These are phyloP conservation scores for Globisporangium cylindrosporum DNA, from an alignment of 352 stramenopile genomes.

Conservation along the genomic window DNA sequence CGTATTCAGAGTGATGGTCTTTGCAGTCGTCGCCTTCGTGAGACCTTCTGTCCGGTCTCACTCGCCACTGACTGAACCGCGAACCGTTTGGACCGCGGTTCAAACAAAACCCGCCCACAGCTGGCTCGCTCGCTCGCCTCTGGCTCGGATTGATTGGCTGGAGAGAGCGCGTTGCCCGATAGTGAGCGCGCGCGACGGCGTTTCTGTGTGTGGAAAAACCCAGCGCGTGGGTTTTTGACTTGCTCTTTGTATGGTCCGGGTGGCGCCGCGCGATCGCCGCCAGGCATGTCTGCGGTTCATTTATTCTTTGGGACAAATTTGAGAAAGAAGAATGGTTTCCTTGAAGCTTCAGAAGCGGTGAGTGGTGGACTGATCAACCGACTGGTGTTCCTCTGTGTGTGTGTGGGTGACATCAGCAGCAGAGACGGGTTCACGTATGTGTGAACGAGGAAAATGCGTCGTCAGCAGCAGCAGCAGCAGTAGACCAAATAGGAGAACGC, in stretches of 20 bases:
- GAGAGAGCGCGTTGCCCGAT: constrained; percentile 7
- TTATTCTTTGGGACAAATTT: constrained; percentile 87
- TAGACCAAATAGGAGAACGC: background rate
- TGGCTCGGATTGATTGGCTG: constrained; percentile 19
- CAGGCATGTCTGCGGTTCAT: constrained; percentile 17
- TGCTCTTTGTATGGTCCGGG: constrained; percentile 19
- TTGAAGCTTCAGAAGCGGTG: constrained; percentile 90
- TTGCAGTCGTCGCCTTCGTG: background rate
- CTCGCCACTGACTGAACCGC: background rate
- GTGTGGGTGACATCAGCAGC: background rate
- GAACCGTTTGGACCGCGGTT: constrained; percentile 8
- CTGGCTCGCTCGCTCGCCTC: background rate
- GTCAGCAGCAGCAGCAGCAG: background rate
- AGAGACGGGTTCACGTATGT: background rate
- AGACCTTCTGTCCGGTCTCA: constrained; percentile 8
- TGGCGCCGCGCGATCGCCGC: background rate
- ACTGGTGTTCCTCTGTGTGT: background rate
- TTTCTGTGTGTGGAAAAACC: constrained; percentile 12
- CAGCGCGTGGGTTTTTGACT: constrained; percentile 9
- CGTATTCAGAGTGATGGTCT: background rate
- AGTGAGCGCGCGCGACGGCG: background rate
- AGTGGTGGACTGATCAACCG: constrained; percentile 21
- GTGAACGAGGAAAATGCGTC: background rate
- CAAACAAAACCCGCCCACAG: background rate
- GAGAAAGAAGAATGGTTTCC: constrained; percentile 85